Base-by-base conservation (phyloP, 306 rosid species). In the Cyamopsis tetragonoloba region DNA sequence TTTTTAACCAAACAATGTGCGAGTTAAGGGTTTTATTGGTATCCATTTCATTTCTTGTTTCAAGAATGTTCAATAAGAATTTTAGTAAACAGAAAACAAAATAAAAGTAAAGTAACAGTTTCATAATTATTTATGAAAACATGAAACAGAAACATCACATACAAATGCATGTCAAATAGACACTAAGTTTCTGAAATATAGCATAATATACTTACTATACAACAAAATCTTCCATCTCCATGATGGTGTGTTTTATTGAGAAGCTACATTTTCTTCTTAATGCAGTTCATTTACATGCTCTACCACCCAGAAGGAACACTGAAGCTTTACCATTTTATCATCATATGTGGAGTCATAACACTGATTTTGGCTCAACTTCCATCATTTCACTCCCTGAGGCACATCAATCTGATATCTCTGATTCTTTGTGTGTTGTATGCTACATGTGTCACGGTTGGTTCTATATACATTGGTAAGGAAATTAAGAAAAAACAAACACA, bases 301-400 rank as follows among this genome's bases (percentile, higher is more conserved):
- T 80, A 68, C 49, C 38, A 88, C 30, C 86, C 92, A 53, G 78
- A 72, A 0, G 97, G 97, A 35, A 11, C 86, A 53, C 73, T 91
- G 91, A 84, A 88, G 84, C 80, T 88, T 6, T 79, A 88, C 67
- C 74, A 84, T 6, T 88, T 91, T 12, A 80, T 88, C 0, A 28
- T 51, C 0, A 86, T 88, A n/a, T 86, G 77, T 64, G 93, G 96
- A 23, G 71, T 59, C 4, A 7, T 83, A 10, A 72, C 87, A 37
- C 55, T 91, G 51, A 0, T 72, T 63, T 71, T 91, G 76, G 93
- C 93, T 77, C 97, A 91, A 72, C 70, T 88, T 64, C 96, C 97
- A 65, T 91, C 97, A 31, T 91, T 91, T 75, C 96, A 91, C 65
- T 88, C 96, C 54, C 59, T 91, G 13, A 81, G 97, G 61, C 86